A percentile compares a stretch with the other conserved stretches of the same genome.
Evolutionary conservation across 2,329 filamentous ascomycete species (phyloP).

Genomic region (Colletotrichum spaethianum): DNA sequence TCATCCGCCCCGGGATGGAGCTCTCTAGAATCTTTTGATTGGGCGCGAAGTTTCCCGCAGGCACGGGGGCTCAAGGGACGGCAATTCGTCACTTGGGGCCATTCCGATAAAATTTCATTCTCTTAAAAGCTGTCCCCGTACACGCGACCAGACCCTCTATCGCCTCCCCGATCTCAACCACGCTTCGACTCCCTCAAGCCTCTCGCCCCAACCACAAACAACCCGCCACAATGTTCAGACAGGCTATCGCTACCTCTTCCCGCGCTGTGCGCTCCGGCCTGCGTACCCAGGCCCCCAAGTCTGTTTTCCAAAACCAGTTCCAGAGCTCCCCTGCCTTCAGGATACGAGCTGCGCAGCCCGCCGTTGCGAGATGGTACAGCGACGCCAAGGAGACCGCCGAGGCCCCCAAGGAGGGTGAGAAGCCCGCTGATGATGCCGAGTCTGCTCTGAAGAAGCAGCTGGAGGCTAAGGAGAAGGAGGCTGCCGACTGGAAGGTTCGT

Average conservation of each 20-base stretch:
- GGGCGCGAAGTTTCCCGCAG: conserved; percentile 30
- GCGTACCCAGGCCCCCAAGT: conserved; percentile 53
- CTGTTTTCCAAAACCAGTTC: conserved; percentile 55
- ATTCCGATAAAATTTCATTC: conserved; percentile 43
- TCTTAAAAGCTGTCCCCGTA: conserved; percentile 29
- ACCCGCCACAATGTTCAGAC: conserved; percentile 59
- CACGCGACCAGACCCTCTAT: conserved; percentile 36
- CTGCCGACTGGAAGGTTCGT: conserved; percentile 86
- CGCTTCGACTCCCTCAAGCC: conserved; percentile 5
- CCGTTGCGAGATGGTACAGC: conserved; percentile 63
- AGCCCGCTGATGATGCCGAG: conserved; percentile 51
- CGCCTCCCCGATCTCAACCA: conserved; percentile 15
- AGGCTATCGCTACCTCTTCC: conserved; percentile 59
- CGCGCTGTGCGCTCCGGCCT: conserved; percentile 60
- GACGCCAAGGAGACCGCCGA: conserved; percentile 55
- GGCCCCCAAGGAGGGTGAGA: conserved; percentile 47
- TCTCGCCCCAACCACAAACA: conserved; percentile 2
- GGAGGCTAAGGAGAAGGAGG: conserved; percentile 67
- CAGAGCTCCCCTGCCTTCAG: conserved; percentile 54
- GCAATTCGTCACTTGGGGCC: conserved; percentile 40
- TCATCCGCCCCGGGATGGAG: conserved; percentile 40
- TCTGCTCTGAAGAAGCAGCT: conserved; percentile 65
- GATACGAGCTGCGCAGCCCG: conserved; percentile 54
- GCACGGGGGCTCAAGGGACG: conserved; percentile 27
- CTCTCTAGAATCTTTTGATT: conserved; percentile 26